Percentiles rank a stretch among this genome's conserved stretches.
Conservation (phyloP, 495 filamentous ascomycete genomes). For the Daldinia bambusicola region DNA sequence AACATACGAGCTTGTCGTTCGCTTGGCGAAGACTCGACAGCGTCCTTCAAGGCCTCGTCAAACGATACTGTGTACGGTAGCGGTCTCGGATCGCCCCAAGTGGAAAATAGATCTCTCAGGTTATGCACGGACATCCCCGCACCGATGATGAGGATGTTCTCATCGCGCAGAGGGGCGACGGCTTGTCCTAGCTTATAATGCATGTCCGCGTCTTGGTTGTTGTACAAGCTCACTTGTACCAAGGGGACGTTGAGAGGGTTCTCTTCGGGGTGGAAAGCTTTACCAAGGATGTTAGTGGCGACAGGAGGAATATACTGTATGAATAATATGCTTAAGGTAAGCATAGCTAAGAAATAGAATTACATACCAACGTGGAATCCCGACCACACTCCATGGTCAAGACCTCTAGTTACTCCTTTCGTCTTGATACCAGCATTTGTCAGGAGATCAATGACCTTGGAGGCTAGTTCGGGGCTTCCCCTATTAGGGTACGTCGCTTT, state of each 20-base stretch:
- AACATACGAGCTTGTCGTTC: conserved; percentile 70
- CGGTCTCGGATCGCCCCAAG: conserved; percentile 57
- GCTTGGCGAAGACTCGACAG: conserved; percentile 63
- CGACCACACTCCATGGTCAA: conserved; percentile 86
- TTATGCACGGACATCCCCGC: conserved; percentile 93
- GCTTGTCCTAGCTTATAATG: conserved; percentile 80
- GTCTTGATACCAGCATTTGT: conserved; percentile 69
- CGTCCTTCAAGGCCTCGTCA: conserved; percentile 80
- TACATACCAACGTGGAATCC: conserved; percentile 67
- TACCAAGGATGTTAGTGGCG: conserved; percentile 7
- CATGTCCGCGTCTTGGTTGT: conserved; percentile 71
- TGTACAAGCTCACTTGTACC: conserved; percentile 82
- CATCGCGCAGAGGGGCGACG: conserved; percentile 72
- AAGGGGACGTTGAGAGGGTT: conserved; percentile 82
- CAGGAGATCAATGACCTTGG: conserved; percentile 70
- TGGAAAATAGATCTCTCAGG: conserved; percentile 69
- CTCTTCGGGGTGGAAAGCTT: conserved; percentile 71
- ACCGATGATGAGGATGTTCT: conserved; percentile 77
- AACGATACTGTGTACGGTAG: conserved; percentile 78
- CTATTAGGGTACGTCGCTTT: conserved; percentile 74
- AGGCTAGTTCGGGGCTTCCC: conserved; percentile 72
- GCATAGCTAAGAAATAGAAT: background rate
- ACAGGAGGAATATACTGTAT: background rate
- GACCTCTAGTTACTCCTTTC: conserved; percentile 70
- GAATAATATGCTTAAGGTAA: too few relatives aligned